Base-by-base conservation (phyloP, 2,329 filamentous ascomycete species). In the Curvularia lunata region DNA sequence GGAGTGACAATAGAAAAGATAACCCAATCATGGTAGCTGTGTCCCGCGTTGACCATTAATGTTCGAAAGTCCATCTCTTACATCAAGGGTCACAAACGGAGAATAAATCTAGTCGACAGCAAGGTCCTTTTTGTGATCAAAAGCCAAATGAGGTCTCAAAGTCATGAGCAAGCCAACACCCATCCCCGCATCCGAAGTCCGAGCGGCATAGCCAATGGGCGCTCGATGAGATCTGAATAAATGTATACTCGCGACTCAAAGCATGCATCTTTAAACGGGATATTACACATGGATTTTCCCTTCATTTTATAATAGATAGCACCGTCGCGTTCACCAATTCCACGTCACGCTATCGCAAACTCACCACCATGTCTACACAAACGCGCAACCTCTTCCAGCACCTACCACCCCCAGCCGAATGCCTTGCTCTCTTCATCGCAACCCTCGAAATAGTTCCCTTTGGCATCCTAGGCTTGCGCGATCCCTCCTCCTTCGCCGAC, bases 381-480 rank as follows among this genome's bases (percentile, higher is more conserved):
- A 57, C 42, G 18, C 61, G 60, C 52, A 67, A 54, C 43, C 58
- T 69, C 37, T 66, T 67, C 32, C 52, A 64, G 7, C 57, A 54
- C 13, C 63, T 68, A 16, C 67, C 64, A 28, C 64, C 67, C 3
- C 67, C 65, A 34, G 67, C 65, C 25, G 64, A 69, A 63, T 69
- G 67, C 40, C 58, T 69, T 6, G 67, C 67, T 9, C 59, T 69
- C 13, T 48, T 69, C 32, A 64, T 69, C 30, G 67, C 62, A 16
- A 64, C 66, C 2, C 63, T 69, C 19, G 67, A 69, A 32, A 56
- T 69, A 1, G 23, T 69, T 1, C 67, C 67, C 0, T 69, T 69
- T 27, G 67, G 67, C 4, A 58, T 69, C 16, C 48, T 60, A 25
- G 67, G 65, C 13, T 41, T 69, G n/a, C 61, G 52, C 10, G 56